phyloP scores from a whole-genome alignment of 129 eudicot species.

The Calendula officinalis region DNA sequence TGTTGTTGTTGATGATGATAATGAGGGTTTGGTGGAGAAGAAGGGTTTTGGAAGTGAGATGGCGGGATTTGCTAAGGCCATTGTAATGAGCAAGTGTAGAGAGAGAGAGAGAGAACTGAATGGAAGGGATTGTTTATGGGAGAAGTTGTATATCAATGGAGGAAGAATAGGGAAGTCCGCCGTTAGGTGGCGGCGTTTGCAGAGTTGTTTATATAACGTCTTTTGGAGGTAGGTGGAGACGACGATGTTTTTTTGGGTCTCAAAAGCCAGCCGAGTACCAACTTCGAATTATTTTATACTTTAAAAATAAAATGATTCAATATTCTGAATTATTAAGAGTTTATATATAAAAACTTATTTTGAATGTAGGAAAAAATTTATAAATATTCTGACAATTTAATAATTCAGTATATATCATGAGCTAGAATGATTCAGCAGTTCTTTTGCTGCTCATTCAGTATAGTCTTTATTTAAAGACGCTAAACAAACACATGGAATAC shows the following conservation, averaged over 20 bases:
- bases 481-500: no score
- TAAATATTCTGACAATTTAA: no score
- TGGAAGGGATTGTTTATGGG: neutral
- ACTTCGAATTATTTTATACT: neutral
- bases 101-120: slow-evolving; percentile 12
- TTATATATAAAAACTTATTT: no score
- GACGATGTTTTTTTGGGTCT: slow-evolving; percentile 19
- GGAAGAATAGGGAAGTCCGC: slow-evolving; percentile 32
- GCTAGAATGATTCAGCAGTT: no score
- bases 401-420: no score
- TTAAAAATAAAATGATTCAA: no score
- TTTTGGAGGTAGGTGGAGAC: slow-evolving; percentile 32
- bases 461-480: no score
- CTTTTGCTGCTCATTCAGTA: no score
- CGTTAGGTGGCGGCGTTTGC: slow-evolving; percentile 31
- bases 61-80: slow-evolving; percentile 51
- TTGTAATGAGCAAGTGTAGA: slow-evolving; percentile 12
- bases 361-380: no score
- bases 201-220: slow-evolving; percentile 22
- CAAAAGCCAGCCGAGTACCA: slow-evolving; percentile 33
- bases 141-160: slow-evolving; percentile 10
- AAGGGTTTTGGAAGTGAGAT: slow-evolving; percentile 49
- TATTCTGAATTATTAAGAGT: no score
- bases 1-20: slow-evolving; percentile 25
- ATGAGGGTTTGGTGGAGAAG: slow-evolving; percentile 53